Conservation (phyloP, 352 stramenopile genomes). For the Pythium dissotocum region DNA sequence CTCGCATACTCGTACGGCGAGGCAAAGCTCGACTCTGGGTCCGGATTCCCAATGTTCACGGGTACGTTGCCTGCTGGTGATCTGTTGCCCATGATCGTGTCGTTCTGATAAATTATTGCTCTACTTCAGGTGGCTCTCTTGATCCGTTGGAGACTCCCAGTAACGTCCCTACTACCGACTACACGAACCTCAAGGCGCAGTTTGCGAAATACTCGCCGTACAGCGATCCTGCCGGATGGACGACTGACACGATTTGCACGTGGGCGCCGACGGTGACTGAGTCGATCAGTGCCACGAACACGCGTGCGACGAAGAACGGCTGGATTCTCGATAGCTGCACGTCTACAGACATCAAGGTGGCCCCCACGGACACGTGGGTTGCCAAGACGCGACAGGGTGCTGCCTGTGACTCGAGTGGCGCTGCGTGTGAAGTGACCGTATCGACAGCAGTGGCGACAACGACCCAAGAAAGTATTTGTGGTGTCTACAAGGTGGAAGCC, state of each 20-base stretch:
- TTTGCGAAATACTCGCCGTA: constrained; percentile 67
- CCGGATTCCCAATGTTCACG: constrained; percentile 82
- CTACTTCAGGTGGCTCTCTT: constrained; percentile 51
- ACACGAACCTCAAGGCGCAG: constrained; percentile 69
- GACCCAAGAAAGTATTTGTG: constrained; percentile 79
- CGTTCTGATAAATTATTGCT: constrained; percentile 19
- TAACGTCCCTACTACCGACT: constrained; percentile 60
- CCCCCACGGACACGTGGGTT: constrained; percentile 64
- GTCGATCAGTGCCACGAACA: constrained; percentile 62
- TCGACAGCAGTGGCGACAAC: constrained; percentile 44
- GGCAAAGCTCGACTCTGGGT: constrained; percentile 68
- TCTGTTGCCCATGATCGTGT: background rate
- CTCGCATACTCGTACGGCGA: constrained; percentile 86
- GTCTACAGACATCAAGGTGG: constrained; percentile 51
- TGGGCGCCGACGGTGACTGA: constrained; percentile 61
- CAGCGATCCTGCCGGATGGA: constrained; percentile 60
- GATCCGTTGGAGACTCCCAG: constrained; percentile 62
- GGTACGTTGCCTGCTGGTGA: constrained; percentile 33
- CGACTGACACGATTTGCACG: constrained; percentile 52
- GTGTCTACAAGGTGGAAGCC: constrained; percentile 52
- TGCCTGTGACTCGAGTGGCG: constrained; percentile 62
- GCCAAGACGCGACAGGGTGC: constrained; percentile 72
- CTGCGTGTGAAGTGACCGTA: constrained; percentile 67
- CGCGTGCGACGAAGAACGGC: constrained; percentile 44
- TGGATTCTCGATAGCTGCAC: constrained; percentile 75